Evolutionary conservation across 805 yeast genomes (phyloP).

Genomic region (Jamesozyma lodderae): DNA sequence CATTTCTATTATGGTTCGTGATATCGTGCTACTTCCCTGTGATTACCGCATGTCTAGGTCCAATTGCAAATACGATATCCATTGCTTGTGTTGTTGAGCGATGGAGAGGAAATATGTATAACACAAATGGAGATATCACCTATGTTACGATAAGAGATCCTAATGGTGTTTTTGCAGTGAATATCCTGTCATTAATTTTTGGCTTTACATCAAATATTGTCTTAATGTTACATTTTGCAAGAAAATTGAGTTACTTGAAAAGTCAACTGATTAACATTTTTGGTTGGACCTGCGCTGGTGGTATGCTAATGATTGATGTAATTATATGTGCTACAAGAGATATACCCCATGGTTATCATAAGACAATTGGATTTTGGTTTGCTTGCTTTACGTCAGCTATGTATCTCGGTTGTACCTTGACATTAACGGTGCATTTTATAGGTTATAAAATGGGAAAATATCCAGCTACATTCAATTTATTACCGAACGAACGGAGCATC

Average conservation of each 20-base stretch:
- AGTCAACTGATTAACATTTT: slow-evolving; percentile 55
- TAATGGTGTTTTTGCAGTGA: slow-evolving; percentile 42
- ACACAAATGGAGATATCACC: slow-evolving; percentile 7
- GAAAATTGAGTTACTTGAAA: slow-evolving; percentile 44
- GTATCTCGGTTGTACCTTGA: slow-evolving; percentile 48
- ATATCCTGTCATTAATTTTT: slow-evolving; percentile 50
- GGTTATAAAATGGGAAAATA: slow-evolving; percentile 56
- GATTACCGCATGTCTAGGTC: slow-evolving; percentile 69
- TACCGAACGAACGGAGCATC: slow-evolving; percentile 58
- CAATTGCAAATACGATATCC: slow-evolving; percentile 66
- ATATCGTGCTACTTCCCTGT: slow-evolving; percentile 66
- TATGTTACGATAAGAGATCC: slow-evolving; percentile 26
- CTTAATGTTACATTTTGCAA: slow-evolving; percentile 61
- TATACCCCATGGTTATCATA: slow-evolving; percentile 14
- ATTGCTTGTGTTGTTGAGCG: slow-evolving; percentile 59
- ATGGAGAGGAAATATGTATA: slow-evolving; percentile 40
- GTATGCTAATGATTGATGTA: slow-evolving; percentile 39
- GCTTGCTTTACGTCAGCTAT: slow-evolving; percentile 57
- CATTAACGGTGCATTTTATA: slow-evolving; percentile 47
- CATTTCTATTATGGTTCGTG: slow-evolving; percentile 45
- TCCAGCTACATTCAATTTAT: slow-evolving; percentile 61
- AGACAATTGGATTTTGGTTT: slow-evolving; percentile 69
- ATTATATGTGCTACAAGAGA: slow-evolving; percentile 19
- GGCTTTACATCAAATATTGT: slow-evolving; percentile 64
- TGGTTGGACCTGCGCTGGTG: slow-evolving; percentile 56